Conservation (phyloP, 2,329 filamentous ascomycete species). For the Hypoxylon rubiginosum region DNA sequence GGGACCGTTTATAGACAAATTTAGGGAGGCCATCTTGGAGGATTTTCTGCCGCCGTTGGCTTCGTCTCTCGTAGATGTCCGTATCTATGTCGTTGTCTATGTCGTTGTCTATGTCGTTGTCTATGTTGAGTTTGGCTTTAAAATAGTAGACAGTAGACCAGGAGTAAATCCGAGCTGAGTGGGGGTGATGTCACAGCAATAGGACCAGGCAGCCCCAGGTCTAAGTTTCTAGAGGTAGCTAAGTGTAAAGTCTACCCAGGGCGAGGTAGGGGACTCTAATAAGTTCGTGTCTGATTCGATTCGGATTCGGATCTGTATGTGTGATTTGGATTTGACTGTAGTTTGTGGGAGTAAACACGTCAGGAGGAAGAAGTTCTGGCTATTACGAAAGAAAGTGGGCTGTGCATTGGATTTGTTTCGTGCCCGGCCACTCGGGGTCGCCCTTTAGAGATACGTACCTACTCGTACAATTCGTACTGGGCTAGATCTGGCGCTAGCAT, state of each 20-base stretch:
- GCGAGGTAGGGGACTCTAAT: conserved; percentile 33
- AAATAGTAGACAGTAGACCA: conserved; percentile 16
- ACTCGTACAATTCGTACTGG: conserved; percentile 7
- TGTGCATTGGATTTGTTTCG: conserved; percentile 28
- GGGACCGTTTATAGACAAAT: conserved; percentile 82
- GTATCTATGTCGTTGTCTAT: conserved; percentile 6
- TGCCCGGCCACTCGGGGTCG: conserved; percentile 33
- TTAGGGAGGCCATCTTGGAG: conserved; percentile 79
- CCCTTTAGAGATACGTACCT: conserved; percentile 8
- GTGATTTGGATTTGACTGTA: conserved; percentile 1
- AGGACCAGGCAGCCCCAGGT: conserved; percentile 25
- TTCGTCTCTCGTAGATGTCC: conserved; percentile 27
- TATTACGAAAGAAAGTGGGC: conserved; percentile 46
- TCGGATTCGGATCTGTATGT: not conserved
- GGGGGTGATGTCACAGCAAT: conserved; percentile 52
- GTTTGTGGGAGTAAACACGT: conserved; percentile 21
- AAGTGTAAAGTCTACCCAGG: no score
- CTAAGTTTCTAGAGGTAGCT: no score
- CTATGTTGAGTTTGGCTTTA: conserved; percentile 10
- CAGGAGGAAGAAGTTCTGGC: conserved; percentile 30
- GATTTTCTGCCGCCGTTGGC: not conserved
- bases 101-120: conserved; percentile 2
- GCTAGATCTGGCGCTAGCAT: not conserved
- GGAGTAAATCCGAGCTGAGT: conserved; percentile 35
- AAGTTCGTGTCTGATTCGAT: conserved; percentile 10